phyloP scores from a whole-genome alignment of 441 rosid species.

The Manihot esculenta region DNA sequence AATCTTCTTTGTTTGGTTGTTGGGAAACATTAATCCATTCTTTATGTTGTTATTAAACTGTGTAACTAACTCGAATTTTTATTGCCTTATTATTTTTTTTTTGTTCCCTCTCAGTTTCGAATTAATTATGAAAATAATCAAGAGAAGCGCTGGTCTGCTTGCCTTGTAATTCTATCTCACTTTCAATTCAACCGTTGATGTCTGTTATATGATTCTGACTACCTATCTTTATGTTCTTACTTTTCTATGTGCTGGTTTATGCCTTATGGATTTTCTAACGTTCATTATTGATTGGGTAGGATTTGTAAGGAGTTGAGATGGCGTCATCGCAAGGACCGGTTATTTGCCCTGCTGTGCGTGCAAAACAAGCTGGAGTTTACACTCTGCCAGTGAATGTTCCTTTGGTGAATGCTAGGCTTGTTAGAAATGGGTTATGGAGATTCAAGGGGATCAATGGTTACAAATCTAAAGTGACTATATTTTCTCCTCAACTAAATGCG shows the following conservation, averaged over 20 bases:
- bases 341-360: slow-evolving; percentile 59
- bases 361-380: slow-evolving; percentile 54
- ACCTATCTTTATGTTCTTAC: background rate
- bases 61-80: no score
- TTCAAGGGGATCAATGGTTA: slow-evolving; percentile 30
- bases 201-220: no score
- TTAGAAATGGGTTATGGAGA: slow-evolving; percentile 56
- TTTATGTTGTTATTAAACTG: background rate
- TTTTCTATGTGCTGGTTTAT: background rate
- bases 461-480: slow-evolving; percentile 32
- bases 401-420: slow-evolving; percentile 41
- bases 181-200: background rate
- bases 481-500: slow-evolving; percentile 29
- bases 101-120: no score
- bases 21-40: background rate
- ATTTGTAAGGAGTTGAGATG: slow-evolving; percentile 40
- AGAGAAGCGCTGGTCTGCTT: no score
- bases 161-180: background rate
- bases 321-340: slow-evolving; percentile 73
- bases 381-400: slow-evolving; percentile 44
- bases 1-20: background rate
- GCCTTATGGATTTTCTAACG: background rate
- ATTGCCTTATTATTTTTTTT: no score
- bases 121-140: no score
- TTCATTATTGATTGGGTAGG: slow-evolving; percentile 3